Evolutionary conservation across 106 monocot species (phyloP), one percentile per base, ranked within the genome.

Genomic region (Phalaenopsis aphrodite): DNA sequence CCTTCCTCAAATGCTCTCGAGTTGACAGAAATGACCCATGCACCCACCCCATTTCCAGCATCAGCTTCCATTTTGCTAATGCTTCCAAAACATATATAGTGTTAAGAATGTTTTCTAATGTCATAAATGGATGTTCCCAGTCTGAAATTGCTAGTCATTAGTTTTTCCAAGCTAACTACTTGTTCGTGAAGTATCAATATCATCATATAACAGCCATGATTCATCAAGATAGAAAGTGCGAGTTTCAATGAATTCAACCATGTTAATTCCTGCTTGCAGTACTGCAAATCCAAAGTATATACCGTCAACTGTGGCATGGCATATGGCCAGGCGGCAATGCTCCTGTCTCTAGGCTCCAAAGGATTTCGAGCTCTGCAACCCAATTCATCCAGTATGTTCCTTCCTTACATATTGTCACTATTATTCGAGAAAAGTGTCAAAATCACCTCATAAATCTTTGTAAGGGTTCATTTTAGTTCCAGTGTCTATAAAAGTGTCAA

Each of bases 231-330:
- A 21, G 57, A 3, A 21, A 21, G 61, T 11, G 14, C 15, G 9
- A 38, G 23, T 39, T 69, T 69, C 69, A 69, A 36, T 38, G 69
- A 69, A 69, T 39, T 39, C 39, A 38, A 69, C 12, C 38, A 14
- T 69, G 9, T 39, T 69, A 69, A 69, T 69, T 69, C 4, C 38
- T 57, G n/a, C 5, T 56, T 23, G 75, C 88, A 98, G 98, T 86
- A 89, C 42, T 90, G 92, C 81, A 94, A 94, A 86, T 89, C 94
- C 58, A 92, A 94, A 82, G 85, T 98, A 5, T 92, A 98, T 42
- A 98, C 98, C 11, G 86, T 98, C 66, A 98, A 98, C 78, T 88
- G 90, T 74, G 92, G 94, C 82, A 90, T 94, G 92, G 98, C 98
- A 82, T 94, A 94, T 79, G 98, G 98, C 81, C 92, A 92, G 72